phyloP scores from a whole-genome alignment of 495 filamentous ascomycete genomes.

The Aspergillus olivimuriae region DNA sequence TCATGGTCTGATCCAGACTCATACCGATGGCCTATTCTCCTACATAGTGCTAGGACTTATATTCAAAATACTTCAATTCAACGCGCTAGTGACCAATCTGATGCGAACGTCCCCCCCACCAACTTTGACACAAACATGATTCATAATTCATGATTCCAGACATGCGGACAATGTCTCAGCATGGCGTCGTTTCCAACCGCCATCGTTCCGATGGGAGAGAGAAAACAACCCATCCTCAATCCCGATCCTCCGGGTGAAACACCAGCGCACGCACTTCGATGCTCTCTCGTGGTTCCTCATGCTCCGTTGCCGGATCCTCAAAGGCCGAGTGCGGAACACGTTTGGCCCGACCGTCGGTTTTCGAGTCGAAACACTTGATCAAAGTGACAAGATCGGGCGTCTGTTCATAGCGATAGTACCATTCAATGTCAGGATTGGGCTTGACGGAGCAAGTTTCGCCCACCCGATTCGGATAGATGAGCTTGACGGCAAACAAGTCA shows the following conservation, averaged over 20 bases:
- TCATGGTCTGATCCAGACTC: too few relatives aligned
- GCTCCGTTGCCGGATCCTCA: constrained; percentile 43
- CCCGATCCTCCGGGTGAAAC: constrained; percentile 44
- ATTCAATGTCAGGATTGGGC: constrained; percentile 36
- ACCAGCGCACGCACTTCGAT: constrained; percentile 59
- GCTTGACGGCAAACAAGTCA: constrained; percentile 38
- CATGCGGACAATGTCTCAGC: too few relatives aligned
- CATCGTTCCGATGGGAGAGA: too few relatives aligned
- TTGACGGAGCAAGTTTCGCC: constrained; percentile 42
- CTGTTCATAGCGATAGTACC: constrained; percentile 48
- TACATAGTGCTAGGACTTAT: too few relatives aligned
- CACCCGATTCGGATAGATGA: constrained; percentile 45
- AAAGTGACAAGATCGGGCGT: constrained; percentile 54
- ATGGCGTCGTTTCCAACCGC: background rate
- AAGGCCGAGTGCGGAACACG: constrained; percentile 60
- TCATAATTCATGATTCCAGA: too few relatives aligned
- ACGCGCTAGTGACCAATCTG: too few relatives aligned
- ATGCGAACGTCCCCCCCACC: too few relatives aligned
- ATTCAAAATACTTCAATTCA: too few relatives aligned
- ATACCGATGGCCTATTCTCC: too few relatives aligned
- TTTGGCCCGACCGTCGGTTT: constrained; percentile 47
- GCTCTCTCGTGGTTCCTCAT: constrained; percentile 50
- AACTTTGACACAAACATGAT: too few relatives aligned
- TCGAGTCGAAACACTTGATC: constrained; percentile 69
- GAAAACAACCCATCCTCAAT: constrained; percentile 21